These are phyloP conservation scores for Penicillium samsonianum DNA, from an alignment of 495 filamentous ascomycete genomes.

Conservation along the genomic window DNA sequence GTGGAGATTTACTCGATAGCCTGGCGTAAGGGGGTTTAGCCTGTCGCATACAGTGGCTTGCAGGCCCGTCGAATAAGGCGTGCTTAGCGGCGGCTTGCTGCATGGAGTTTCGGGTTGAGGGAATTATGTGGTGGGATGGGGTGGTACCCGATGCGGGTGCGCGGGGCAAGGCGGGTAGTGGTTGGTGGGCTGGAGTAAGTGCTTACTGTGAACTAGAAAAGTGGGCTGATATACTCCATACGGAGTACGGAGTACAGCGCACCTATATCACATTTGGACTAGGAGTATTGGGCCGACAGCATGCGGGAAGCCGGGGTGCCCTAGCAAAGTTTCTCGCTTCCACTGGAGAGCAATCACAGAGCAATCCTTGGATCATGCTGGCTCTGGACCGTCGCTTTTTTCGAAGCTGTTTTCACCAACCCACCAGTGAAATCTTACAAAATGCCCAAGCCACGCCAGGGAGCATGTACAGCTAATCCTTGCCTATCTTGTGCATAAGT, in stretches of 20 bases:
- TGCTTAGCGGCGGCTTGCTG: constrained; percentile 16
- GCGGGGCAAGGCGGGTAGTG: constrained; percentile 7
- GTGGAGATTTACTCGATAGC: background rate
- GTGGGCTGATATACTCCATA: background rate
- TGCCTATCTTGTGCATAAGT: background rate
- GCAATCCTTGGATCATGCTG: background rate
- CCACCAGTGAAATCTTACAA: background rate
- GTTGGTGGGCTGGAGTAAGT: background rate
- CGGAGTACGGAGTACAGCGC: background rate
- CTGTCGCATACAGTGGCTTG: constrained; percentile 9
- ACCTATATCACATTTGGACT: background rate
- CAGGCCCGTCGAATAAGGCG: constrained; percentile 15
- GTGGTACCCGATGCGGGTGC: background rate
- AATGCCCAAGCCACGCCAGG: background rate
- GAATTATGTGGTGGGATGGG: constrained; percentile 3
- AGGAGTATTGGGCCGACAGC: background rate
- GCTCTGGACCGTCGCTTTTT: background rate
- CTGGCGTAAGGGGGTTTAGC: background rate
- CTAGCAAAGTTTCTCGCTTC: background rate
- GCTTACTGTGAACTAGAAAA: background rate
- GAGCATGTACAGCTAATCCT: background rate
- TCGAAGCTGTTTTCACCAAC: no score
- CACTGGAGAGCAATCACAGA: background rate
- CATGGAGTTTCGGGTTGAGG: constrained; percentile 15
- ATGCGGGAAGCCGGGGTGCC: background rate